Percentiles rank a stretch among this genome's conserved stretches.
Evolutionary conservation across 352 stramenopile genomes (phyloP).

Genomic region (Thalassiosira livingstoniorum): DNA sequence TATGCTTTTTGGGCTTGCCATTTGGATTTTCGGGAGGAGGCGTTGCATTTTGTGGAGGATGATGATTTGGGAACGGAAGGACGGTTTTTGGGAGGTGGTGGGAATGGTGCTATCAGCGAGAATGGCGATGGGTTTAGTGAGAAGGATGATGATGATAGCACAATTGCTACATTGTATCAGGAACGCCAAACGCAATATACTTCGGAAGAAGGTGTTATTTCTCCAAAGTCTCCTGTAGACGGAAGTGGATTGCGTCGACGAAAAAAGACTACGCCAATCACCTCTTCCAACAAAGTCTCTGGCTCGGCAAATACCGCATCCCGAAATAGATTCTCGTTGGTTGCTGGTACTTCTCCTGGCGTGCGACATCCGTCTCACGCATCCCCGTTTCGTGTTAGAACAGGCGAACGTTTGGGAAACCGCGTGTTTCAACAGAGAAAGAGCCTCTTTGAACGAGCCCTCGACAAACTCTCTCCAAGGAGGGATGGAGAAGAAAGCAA

Average conservation of each 20-base stretch:
- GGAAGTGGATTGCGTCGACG: constrained; percentile 54
- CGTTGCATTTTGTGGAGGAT: constrained; percentile 62
- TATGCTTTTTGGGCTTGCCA: constrained; percentile 81
- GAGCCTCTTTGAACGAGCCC: constrained; percentile 63
- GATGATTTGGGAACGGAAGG: constrained; percentile 1
- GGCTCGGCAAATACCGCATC: not conserved
- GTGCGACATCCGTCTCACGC: constrained; percentile 27
- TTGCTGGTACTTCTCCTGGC: not conserved
- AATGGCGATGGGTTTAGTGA: constrained; percentile 29
- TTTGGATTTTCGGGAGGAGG: constrained; percentile 84
- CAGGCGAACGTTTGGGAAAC: constrained; percentile 22
- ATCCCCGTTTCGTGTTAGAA: constrained; percentile 40
- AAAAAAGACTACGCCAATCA: constrained; percentile 37
- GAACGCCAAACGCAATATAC: too few relatives aligned
- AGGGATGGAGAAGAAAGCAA: constrained; percentile 12
- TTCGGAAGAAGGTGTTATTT: too few relatives aligned
- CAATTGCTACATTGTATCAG: constrained; percentile 57
- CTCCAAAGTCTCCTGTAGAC: constrained; percentile 24
- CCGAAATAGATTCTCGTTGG: not conserved
- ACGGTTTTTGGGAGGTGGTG: too few relatives aligned
- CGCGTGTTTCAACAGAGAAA: constrained; percentile 60
- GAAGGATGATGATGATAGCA: constrained; percentile 57
- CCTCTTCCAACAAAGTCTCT: not conserved
- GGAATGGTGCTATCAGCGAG: too few relatives aligned
- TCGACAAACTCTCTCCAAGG: constrained; percentile 50